Base-by-base conservation (phyloP, 1,284 basidiomycete species). In the Cerrena zonata region DNA sequence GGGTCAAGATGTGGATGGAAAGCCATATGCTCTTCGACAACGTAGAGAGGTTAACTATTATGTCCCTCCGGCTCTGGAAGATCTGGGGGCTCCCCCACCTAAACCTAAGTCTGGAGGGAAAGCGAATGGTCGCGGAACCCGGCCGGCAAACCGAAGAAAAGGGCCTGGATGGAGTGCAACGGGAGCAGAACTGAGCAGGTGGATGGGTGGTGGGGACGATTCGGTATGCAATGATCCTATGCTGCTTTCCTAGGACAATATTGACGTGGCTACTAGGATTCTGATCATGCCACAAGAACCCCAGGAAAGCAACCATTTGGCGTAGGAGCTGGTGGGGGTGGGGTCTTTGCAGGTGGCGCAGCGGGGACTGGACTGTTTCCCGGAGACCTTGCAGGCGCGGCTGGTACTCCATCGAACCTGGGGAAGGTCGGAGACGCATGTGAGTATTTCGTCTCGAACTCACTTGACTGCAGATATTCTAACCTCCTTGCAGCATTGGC, bases 351-450 rank as follows among this genome's bases (percentile, higher is more conserved):
- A 41, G 77, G 76, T 7, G 74, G 76, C 25, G 74, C 77, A 27
- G 75, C 74, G 4, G 69, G 71, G 15, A 74, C 74, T 0, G 75
- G 76, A 36, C 69, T 84, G 63, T 57, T 86, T 23, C 71, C 78
- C 1, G 73, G 75, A 3, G 86, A 87, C 61, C 68, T 84, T 15
- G 79, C 80, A 26, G 79, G 76, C 10, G 68, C 80, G 47, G 80
- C 78, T 40, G 85, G 87, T 7, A 86, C 83, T 1, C 87, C 86
- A 4, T 88, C 83, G 3, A 90, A 91, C 58, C 71, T 91, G 21
- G 91, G 89, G 46, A 92, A 90, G 65, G 80, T 94, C 37, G 82
- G 83, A 2, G 89, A 87, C 59, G 76, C 88, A 50, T 80, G 87
- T 81, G 61, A 61, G 69, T 36, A 12, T n/a, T n/a, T n/a, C n/a